Percentiles rank a stretch among this genome's conserved stretches.
Evolutionary conservation across 495 filamentous ascomycete species (phyloP).

Genomic region (Cetradonia linearis): DNA sequence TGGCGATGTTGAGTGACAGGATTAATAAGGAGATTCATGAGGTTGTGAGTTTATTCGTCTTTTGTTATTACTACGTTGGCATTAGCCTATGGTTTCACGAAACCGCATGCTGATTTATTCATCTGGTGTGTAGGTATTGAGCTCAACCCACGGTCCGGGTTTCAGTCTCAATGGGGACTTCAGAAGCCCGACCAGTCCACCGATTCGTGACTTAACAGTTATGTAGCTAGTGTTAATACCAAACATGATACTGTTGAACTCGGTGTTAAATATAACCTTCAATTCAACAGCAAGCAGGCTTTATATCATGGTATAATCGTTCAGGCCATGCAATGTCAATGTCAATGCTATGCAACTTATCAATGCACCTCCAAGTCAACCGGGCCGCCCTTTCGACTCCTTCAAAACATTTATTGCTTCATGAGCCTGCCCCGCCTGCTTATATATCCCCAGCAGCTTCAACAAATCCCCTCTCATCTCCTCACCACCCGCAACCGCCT

Average conservation of each 20-base stretch:
- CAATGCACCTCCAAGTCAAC: not conserved
- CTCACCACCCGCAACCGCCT: conserved; percentile 45
- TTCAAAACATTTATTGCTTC: conserved; percentile 56
- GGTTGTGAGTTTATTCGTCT: conserved; percentile 49
- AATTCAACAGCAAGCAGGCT: no score
- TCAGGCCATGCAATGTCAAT: not conserved
- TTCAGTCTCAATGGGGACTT: conserved; percentile 78
- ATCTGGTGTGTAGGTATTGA: conserved; percentile 50
- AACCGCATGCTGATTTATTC: not conserved
- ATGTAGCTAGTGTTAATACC: conserved; percentile 20
- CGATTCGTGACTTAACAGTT: conserved; percentile 43
- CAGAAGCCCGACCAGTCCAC: conserved; percentile 45
- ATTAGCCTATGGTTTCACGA: not conserved
- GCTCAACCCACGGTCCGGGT: conserved; percentile 75
- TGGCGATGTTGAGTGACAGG: conserved; percentile 54
- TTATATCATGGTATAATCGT: not conserved
- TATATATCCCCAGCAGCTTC: conserved; percentile 65
- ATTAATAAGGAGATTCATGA: conserved; percentile 77
- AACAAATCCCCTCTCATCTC: conserved; percentile 47
- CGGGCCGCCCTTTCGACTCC: conserved; percentile 26
- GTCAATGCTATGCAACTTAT: not conserved
- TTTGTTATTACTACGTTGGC: not conserved
- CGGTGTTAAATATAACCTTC: not conserved
- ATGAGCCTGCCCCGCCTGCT: conserved; percentile 59
- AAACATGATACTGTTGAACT: not conserved